Base-by-base conservation (phyloP, 179 eudicot genomes). In the Spergularia azorica region DNA sequence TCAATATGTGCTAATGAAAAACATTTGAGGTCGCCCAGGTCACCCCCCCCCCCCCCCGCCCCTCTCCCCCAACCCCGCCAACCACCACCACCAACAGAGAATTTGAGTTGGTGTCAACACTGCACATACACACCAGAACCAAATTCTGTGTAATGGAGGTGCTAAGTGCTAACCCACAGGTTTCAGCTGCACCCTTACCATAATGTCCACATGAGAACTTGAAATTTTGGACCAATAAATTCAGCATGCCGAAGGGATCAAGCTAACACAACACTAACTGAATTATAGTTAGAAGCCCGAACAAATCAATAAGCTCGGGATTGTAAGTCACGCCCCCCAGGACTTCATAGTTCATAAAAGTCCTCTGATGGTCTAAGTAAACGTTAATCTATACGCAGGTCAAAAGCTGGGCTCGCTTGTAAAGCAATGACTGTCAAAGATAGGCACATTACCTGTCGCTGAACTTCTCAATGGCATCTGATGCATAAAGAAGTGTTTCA, bases 401-500 rank as follows among this genome's bases (percentile, higher is more conserved):
- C 6, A 9, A 51, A 80, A 60, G 46, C 71, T 57, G 7, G 8
- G 10, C 57, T 8, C 0, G 72, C 17, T 67, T 14, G 14, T 39
- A 50, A 16, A 65, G 5, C 70, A 16, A 65, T 41, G 52, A 65
- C 52, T 36, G 57, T 4, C 57, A 70, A 18, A 0, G 12, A 69
- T 20, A 51, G 36, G 32, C 32, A 26, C 32, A 26, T 26, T 26
- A 26, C 32, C 32, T 89, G 87, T 90, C 83, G 83, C 97, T 95
- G 83, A 95, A 95, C 78, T 89, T 92, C 80, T 95, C 98, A 12
- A 88, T 70, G 41, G 98, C 93, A 70, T 95, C 96, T 79, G 98
- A 87, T 62, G 97, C 98, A 80, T 92, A 91, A 46, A 95, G 95
- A 81, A 95, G 93, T 18, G 98, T 95, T 74, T 95, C 98, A 41